phyloP scores from a whole-genome alignment of 2,329 filamentous ascomycete genomes.

The Coniochaeta pulveracea region DNA sequence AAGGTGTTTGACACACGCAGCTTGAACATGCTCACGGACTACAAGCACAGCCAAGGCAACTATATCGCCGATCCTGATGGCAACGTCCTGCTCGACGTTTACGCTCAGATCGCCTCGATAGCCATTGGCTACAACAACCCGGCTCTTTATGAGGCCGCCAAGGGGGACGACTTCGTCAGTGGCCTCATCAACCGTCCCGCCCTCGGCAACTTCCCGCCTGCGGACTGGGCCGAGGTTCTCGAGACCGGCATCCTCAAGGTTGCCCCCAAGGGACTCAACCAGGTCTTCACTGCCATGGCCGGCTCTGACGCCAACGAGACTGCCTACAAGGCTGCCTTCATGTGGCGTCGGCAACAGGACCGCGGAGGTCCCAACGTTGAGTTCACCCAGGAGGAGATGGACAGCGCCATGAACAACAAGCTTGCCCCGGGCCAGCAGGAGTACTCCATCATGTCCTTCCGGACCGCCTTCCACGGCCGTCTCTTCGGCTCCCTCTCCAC shows the following conservation, averaged over 20 bases:
- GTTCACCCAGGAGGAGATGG: conserved; percentile 68
- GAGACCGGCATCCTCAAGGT: conserved; percentile 71
- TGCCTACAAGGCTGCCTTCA: conserved; percentile 92
- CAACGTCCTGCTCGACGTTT: conserved; percentile 65
- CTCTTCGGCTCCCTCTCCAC: conserved; percentile 81
- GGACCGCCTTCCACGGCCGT: conserved; percentile 79
- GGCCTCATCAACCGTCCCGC: conserved; percentile 82
- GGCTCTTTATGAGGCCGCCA: conserved; percentile 55
- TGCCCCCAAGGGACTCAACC: conserved; percentile 71
- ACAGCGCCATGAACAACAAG: conserved; percentile 69
- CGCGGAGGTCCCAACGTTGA: conserved; percentile 68
- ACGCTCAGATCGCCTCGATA: conserved; percentile 88
- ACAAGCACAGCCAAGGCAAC: conserved; percentile 65
- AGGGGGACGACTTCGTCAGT: conserved; percentile 66
- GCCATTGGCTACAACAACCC: conserved; percentile 91
- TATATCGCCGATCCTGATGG: conserved; percentile 67
- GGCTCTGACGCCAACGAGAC: conserved; percentile 91
- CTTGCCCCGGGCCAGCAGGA: conserved; percentile 59
- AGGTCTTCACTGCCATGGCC: conserved; percentile 84
- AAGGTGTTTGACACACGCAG: conserved; percentile 77
- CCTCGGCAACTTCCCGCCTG: conserved; percentile 79
- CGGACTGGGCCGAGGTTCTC: conserved; percentile 73
- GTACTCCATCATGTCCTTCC: conserved; percentile 82
- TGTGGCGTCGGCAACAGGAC: conserved; percentile 74
- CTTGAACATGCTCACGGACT: conserved; percentile 74